Conservation (phyloP, 305 asterid species). For the Salvia sclarea region DNA sequence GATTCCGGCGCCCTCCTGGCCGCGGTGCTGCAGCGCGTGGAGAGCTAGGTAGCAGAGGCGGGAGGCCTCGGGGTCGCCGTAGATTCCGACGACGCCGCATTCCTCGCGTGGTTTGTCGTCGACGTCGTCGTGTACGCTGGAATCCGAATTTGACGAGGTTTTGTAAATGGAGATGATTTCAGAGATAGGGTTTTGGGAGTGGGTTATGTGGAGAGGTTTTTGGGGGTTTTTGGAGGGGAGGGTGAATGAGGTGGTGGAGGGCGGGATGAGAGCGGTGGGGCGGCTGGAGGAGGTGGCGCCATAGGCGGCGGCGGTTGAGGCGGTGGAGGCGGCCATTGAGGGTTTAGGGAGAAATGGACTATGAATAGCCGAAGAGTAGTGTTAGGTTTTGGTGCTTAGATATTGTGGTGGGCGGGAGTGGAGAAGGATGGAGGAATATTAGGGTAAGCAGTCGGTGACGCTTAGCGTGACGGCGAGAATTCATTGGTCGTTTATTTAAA, state of each 20-base stretch:
- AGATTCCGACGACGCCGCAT: conserved; percentile 87
- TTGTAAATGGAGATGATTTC: conserved; percentile 35
- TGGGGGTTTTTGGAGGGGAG: conserved; percentile 28
- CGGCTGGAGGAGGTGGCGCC: conserved; percentile 33
- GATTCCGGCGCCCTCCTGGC: conserved; percentile 91
- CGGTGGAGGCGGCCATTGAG: conserved; percentile 57
- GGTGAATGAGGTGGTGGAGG: conserved; percentile 35
- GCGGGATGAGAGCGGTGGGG: conserved; percentile 30
- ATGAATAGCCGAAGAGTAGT: conserved; percentile 3
- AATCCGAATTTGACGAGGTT: conserved; percentile 5
- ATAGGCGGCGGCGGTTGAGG: conserved; percentile 42
- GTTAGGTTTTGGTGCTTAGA: conserved; percentile 28
- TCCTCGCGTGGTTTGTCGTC: conserved; percentile 83
- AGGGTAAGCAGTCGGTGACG: conserved; percentile 6
- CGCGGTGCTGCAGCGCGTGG: conserved; percentile 93
- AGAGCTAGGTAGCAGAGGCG: conserved; percentile 75
- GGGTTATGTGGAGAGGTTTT: conserved; percentile 34
- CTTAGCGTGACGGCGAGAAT: not conserved
- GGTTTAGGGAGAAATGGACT: conserved; percentile 19
- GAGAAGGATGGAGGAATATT: not conserved
- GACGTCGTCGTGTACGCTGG: conserved; percentile 23
- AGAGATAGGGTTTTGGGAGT: conserved; percentile 51
- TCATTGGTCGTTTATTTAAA: not conserved
- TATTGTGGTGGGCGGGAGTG: not conserved
- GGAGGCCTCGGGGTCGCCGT: conserved; percentile 78